Evolutionary conservation across 768 basidiomycete genomes (phyloP).

Genomic region (Sarcodon sp.): DNA sequence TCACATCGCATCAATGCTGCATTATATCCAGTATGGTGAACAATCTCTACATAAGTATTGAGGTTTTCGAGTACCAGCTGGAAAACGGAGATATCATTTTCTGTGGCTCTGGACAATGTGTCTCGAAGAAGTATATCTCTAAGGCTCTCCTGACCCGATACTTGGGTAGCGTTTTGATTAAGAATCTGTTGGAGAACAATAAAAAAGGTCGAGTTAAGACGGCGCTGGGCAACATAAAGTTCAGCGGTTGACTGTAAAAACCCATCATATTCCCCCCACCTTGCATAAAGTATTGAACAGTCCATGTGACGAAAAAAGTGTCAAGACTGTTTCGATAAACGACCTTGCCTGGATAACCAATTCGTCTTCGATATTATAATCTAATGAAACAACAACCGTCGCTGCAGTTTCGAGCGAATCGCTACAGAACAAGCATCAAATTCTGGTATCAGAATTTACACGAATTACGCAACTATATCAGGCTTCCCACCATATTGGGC

Average conservation of each 20-base stretch:
- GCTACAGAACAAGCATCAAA: constrained; percentile 16
- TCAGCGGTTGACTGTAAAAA: constrained; percentile 1
- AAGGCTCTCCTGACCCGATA: constrained; percentile 15
- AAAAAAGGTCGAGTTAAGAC: constrained; percentile 35
- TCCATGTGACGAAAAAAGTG: constrained; percentile 42
- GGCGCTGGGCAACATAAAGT: constrained; percentile 24
- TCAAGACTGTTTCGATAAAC: constrained; percentile 40
- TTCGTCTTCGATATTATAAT: constrained; percentile 36
- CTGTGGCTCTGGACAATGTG: constrained; percentile 31
- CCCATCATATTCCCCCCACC: constrained; percentile 21
- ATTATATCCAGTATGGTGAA: constrained; percentile 41
- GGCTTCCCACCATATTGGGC: constrained; percentile 34
- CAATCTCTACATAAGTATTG: constrained; percentile 39
- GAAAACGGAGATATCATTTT: constrained; percentile 35
- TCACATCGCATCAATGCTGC: constrained; percentile 42
- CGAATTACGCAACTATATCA: constrained; percentile 35
- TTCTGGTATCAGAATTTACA: background rate
- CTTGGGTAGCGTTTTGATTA: constrained; percentile 17
- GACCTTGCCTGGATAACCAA: constrained; percentile 42
- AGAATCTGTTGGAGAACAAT: constrained; percentile 35
- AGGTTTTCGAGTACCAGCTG: constrained; percentile 47
- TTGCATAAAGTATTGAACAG: constrained; percentile 45
- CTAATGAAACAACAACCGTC: constrained; percentile 32
- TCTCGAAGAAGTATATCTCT: constrained; percentile 44
- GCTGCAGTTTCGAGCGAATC: constrained; percentile 39